Percentiles rank a stretch among this genome's conserved stretches.
Conservation (phyloP, 306 rosid genomes). For the Quercus variabilis region DNA sequence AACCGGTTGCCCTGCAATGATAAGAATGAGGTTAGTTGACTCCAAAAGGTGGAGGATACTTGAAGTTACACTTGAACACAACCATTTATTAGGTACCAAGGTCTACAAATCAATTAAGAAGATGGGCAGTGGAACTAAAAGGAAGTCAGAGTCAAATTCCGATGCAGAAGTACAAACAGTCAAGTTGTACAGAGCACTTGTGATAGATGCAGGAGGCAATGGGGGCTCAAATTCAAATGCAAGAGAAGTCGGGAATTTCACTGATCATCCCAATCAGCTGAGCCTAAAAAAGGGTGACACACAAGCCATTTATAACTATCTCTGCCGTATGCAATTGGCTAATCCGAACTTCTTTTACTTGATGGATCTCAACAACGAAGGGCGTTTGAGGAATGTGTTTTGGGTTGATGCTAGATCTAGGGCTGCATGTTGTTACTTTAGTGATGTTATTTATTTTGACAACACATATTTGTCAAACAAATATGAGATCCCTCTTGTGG, state of each 20-base stretch:
- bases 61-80: slow-evolving; percentile 81
- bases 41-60: slow-evolving; percentile 90
- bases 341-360: slow-evolving; percentile 89
- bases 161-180: slow-evolving; percentile 64
- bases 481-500: slow-evolving; percentile 88
- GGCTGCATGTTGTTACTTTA: slow-evolving; percentile 81
- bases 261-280: slow-evolving; percentile 46
- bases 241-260: slow-evolving; percentile 35
- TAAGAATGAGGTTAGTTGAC: slow-evolving; percentile 85
- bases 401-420: slow-evolving; percentile 85
- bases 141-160: slow-evolving; percentile 48
- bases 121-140: slow-evolving; percentile 56
- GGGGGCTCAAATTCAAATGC: slow-evolving; percentile 34
- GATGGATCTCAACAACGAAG: slow-evolving; percentile 88
- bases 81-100: slow-evolving; percentile 78
- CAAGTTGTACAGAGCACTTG: slow-evolving; percentile 84
- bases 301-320: slow-evolving; percentile 82
- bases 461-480: slow-evolving; percentile 68
- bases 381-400: slow-evolving; percentile 70
- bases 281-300: slow-evolving; percentile 82
- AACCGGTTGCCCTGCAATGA: slow-evolving; percentile 97
- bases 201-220: slow-evolving; percentile 72
- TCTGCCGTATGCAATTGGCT: slow-evolving; percentile 89
- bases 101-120: slow-evolving; percentile 54
- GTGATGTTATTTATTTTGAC: slow-evolving; percentile 75